Conservation (phyloP, 73 alveolate species). For the Urostyla sp. region DNA sequence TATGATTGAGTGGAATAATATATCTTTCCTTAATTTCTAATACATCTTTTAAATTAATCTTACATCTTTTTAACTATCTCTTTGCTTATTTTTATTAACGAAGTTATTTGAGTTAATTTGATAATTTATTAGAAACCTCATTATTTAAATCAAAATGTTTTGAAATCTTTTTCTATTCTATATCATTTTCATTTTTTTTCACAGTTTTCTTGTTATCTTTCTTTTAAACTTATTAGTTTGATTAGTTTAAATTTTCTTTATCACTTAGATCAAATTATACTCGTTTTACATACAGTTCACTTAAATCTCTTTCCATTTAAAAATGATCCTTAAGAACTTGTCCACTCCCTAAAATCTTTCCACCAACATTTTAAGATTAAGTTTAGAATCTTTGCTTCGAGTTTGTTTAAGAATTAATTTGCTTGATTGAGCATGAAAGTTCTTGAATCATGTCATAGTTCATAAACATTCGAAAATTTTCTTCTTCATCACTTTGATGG, state of each 20-base stretch:
- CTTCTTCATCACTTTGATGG: conserved; percentile 44
- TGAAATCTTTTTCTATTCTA: background rate
- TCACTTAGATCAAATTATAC: background rate
- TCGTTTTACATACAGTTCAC: conserved; percentile 1
- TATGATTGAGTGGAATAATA: conserved; percentile 18
- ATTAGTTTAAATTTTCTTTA: conserved; percentile 36
- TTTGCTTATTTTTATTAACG: background rate
- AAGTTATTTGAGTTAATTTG: conserved; percentile 4
- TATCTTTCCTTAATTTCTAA: conserved; percentile 22
- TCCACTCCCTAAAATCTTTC: conserved; percentile 3
- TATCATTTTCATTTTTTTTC: conserved; percentile 6
- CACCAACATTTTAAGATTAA: background rate
- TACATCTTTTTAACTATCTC: background rate
- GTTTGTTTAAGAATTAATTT: background rate
- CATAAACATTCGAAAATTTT: conserved; percentile 33
- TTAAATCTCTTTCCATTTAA: conserved; percentile 43
- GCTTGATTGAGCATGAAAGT: too few species aligned
- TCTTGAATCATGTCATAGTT: conserved; percentile 12
- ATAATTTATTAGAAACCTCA: background rate
- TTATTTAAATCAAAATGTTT: background rate
- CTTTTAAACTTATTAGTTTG: background rate
- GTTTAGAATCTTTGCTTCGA: background rate
- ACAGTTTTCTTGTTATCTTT: background rate
- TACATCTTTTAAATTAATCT: background rate
- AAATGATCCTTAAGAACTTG: conserved; percentile 15